Evolutionary conservation across 345 rosid species (phyloP), one percentile per base, ranked within the genome.

Genomic region (Syzygium aromaticum): DNA sequence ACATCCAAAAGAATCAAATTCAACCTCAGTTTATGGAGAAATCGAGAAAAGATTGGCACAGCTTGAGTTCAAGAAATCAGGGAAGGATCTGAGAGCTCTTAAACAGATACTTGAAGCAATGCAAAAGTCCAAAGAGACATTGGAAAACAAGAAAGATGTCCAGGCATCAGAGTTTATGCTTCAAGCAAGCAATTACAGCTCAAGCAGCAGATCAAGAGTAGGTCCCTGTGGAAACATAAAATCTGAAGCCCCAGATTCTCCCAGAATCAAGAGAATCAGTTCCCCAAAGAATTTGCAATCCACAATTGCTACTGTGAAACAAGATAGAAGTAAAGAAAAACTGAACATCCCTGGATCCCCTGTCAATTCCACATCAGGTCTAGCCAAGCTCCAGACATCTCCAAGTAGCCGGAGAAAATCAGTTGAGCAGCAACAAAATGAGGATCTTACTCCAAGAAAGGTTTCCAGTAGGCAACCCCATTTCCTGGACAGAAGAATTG

Each of bases 71-170:
- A 91, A 91, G 86, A 90, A 90, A 87, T 92, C 99, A 0, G 98
- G 96, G 86, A 96, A 95, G 91, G 99, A 95, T 90, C 97, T 94
- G 84, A 94, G 96, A 90, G 95, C 97, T 89, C 98, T 94, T 53
- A 94, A 95, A 89, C 99, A 95, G 89, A 94, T 94, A 89, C 96
- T 95, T 78, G 96, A 93, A 91, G 98, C 96, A 82, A 96, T 93
- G 96, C 95, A 95, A 89, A 95, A 94, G 91, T 90, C 92, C 3
- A 92, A 94, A 80, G 92, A 91, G 63, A 85, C 88, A 84, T 86
- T 89, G 51, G 92, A 91, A 28, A 88, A 89, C 88, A 91, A 90
- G 73, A 90, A 94, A 84, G 94, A 88, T 67, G 89, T 91, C 88
- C 89, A 86, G 84, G 88, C 56, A 88, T 54, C 90, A 85, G 89